Evolutionary conservation across 129 eudicot species (phyloP), one percentile per base, ranked within the genome.

Genomic region (Pseudognaphalium luteoalbum): DNA sequence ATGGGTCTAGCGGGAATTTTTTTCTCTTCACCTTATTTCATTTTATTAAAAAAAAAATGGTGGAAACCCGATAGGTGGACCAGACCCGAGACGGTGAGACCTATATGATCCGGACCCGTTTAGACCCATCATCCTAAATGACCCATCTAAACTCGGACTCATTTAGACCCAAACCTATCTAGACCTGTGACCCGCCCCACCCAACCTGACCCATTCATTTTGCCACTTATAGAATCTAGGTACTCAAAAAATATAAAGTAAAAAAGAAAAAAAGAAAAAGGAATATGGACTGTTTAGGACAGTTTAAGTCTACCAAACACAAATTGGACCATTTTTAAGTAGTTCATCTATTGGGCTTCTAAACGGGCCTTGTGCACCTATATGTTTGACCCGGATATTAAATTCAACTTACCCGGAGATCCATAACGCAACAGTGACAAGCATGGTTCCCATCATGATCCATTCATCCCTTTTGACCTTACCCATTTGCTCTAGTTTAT

Each of bases 391-490:
- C 54, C 54, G 14, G 17, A 14, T 47, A 10, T 4, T 21, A 42
- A 44, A 68, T 54, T 2, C 20, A 10, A 71, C 87, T 66, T 81
- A 89, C 98, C 98, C 98, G 4, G 87, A 65, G 3, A 89, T 69
- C 98, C 98, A 92, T 33, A 92, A 72, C 12, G 85, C 79, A 56
- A 93, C 87, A 0, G 94, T 85, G 64, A 93, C 78, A 62, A 93
- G 89, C 96, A 93, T 90, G 65, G 91, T 88, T 44, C 80, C 95
- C 3, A 90, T 42, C 96, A 93, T 88, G 66, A 90, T 56, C 98
- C 98, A 93, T 44, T 93, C 98, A 15, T 88, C 83, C 61, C 83
- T 80, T 33, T 79, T 88, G 25, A 93, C 76, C 15, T 88, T 95
- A 51, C 98, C 98, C 98, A 93, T 93, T 62, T 80, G 72, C 25